phyloP scores from a whole-genome alignment of 2,329 filamentous ascomycete genomes.

The Xylaria sp. region DNA sequence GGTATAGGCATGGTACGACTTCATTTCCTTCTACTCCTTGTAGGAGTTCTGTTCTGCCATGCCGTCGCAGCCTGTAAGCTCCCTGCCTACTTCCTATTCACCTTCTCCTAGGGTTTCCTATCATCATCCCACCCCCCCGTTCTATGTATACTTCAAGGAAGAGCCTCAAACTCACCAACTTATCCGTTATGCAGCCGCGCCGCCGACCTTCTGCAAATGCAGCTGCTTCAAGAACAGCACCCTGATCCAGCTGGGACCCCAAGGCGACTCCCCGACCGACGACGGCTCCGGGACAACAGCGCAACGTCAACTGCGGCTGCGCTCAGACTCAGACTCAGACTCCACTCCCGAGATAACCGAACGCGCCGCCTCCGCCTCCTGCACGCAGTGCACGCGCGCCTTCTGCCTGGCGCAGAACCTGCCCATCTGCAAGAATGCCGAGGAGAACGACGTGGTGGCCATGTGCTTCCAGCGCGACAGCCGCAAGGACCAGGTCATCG shows the following conservation, averaged over 20 bases:
- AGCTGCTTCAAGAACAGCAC: conserved; percentile 72
- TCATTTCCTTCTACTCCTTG: conserved; percentile 33
- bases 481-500: conserved; percentile 68
- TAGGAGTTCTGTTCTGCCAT: conserved; percentile 36
- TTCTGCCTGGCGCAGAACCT: conserved; percentile 64
- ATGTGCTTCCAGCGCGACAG: conserved; percentile 69
- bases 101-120: neutral
- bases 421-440: conserved; percentile 64
- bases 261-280: conserved; percentile 30
- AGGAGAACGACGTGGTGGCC: conserved; percentile 64
- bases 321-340: too few species aligned
- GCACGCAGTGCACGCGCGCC: conserved; percentile 65
- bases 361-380: conserved; percentile 50
- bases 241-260: conserved; percentile 63
- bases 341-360: conserved; percentile 18
- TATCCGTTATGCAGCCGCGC: conserved; percentile 49
- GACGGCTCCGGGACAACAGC: neutral
- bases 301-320: conserved; percentile 26
- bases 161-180: conserved; percentile 23
- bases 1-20: conserved; percentile 32
- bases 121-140: conserved; percentile 6
- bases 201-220: conserved; percentile 70
- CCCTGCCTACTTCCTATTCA: neutral
- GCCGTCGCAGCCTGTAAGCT: conserved; percentile 47
- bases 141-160: neutral